Base-by-base conservation (phyloP, 2,329 filamentous ascomycete genomes). In the Sordariomycetes sp. region DNA sequence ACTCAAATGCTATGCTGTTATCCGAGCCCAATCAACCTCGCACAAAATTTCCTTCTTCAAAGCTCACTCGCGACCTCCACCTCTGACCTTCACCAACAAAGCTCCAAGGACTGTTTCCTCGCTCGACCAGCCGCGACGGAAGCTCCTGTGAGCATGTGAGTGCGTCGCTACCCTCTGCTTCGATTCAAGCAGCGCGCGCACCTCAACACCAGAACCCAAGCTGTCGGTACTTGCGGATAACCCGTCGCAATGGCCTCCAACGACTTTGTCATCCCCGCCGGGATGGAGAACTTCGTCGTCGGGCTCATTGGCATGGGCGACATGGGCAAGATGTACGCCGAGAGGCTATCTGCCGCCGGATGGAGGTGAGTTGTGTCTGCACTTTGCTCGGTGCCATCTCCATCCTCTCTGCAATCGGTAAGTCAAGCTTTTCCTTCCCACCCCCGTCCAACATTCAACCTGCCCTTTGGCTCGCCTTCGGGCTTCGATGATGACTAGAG, bases 221-320 rank as follows among this genome's bases (percentile, higher is more conserved):
- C n/a, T n/a, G n/a, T n/a, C n/a, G n/a, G n/a, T n/a, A n/a, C n/a
- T n/a, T n/a, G n/a, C n/a, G n/a, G n/a, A n/a, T n/a, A n/a, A n/a
- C n/a, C n/a, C n/a, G 12, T 14, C 17, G 25, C n/a, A 40, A 59
- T 60, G 55, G 45, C 39, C 18, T 36, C 39, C 12, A 19, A 9
- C 9, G 18, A 26, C 25, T 39, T 38, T 29, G 27, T 46, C 30
- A 39, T 61, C 41, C 63, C 64, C 14, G 40, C 49, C 11, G 64
- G 52, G 44, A 75, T 75, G 79, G 75, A 80, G 47, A 68, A 73
- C 51, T 86, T 86, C 55, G 77, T 82, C 42, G 75, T 98, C 46
- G 92, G 92, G 46, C 83, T 98, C 53, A 98, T 98, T 57, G 92
- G 92, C 40, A 95, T 98, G 88, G 92, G 92, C 44, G 90, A 95